Evolutionary conservation across 139 green algal genomes (phyloP).

Genomic region (Nannochloris sp.): DNA sequence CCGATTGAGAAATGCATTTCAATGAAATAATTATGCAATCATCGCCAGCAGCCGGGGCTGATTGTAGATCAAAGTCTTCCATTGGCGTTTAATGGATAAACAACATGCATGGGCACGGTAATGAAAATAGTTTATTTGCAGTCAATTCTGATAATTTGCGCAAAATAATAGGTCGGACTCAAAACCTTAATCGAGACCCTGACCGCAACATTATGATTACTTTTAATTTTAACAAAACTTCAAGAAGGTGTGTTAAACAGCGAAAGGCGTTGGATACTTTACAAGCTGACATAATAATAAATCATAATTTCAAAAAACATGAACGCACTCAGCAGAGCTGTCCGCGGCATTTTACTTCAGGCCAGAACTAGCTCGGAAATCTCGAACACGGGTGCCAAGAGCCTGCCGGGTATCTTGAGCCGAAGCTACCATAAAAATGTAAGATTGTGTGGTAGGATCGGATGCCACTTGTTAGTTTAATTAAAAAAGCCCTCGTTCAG

Average conservation of each 20-base stretch:
- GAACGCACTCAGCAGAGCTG: neutral
- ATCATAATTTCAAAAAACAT: neutral
- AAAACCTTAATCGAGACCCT: too few species aligned
- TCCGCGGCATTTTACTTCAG: neutral
- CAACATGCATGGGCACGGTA: too few species aligned
- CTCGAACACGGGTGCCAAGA: neutral
- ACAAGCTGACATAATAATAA: neutral
- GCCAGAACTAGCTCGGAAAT: neutral
- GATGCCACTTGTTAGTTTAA: neutral
- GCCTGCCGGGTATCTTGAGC: neutral
- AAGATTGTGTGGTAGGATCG: slow-evolving; percentile 1
- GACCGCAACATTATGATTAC: too few species aligned
- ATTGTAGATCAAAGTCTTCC: too few species aligned
- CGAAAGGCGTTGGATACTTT: neutral
- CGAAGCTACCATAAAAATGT: slow-evolving; percentile 70
- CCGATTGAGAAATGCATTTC: neutral
- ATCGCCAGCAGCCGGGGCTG: too few species aligned
- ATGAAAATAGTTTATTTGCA: too few species aligned
- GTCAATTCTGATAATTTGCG: too few species aligned
- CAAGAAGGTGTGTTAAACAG: neutral
- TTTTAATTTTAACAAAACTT: too few species aligned
- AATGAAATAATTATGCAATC: neutral
- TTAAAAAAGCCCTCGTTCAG: too few species aligned
- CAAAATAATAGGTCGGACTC: too few species aligned
- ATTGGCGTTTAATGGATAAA: too few species aligned